These are phyloP conservation scores for Cladosporium colombiae DNA, from an alignment of 2,329 filamentous ascomycete species.

Conservation along the genomic window DNA sequence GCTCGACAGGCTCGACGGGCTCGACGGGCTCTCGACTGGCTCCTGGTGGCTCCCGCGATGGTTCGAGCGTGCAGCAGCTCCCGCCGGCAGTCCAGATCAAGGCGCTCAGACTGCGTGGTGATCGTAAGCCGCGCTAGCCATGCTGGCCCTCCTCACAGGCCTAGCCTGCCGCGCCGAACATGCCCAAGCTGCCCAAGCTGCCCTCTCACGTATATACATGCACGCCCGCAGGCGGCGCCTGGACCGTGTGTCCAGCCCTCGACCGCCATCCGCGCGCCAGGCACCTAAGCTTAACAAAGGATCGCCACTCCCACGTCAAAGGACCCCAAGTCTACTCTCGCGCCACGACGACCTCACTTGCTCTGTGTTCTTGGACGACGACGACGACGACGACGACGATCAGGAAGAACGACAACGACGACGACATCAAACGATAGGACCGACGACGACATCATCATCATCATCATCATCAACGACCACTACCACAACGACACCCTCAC, in stretches of 20 bases:
- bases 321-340: constrained; percentile 22
- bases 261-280: constrained; percentile 49
- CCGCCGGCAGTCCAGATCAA: constrained; percentile 33
- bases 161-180: constrained; percentile 20
- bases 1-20: background rate
- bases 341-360: constrained; percentile 31
- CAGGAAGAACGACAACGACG: background rate
- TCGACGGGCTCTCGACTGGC: background rate
- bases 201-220: constrained; percentile 25
- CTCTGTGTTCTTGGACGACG: constrained; percentile 5
- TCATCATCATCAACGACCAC: no score
- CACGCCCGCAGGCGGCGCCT: constrained; percentile 30
- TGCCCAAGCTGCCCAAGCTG: constrained; percentile 10
- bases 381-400: constrained; percentile 6
- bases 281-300: constrained; percentile 53
- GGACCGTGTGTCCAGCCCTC: constrained; percentile 49
- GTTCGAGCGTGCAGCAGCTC: constrained; percentile 23
- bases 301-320: constrained; percentile 47
- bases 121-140: constrained; percentile 31
- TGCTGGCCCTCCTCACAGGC: constrained; percentile 18
- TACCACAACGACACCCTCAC: constrained; percentile 11
- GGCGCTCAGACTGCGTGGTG: constrained; percentile 28
- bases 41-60: constrained; percentile 14
- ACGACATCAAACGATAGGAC: background rate
- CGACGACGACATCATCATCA: background rate